Conservation (phyloP, 495 filamentous ascomycete genomes). For the Ascobolus immersus region DNA sequence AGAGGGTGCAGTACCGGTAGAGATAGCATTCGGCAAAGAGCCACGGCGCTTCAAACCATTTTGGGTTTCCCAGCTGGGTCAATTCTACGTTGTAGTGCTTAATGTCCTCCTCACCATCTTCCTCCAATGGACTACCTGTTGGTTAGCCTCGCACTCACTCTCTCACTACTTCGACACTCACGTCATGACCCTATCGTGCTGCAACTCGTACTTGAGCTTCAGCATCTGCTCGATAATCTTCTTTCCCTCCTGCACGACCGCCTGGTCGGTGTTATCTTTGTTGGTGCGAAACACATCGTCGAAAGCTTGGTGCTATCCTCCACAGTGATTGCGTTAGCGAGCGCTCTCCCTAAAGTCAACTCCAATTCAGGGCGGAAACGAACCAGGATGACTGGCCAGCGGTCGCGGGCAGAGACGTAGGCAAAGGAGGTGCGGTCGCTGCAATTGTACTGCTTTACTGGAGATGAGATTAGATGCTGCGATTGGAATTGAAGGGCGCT, state of each 20-base stretch:
- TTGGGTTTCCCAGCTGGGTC: slow-evolving; percentile 41
- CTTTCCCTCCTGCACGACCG: slow-evolving; percentile 58
- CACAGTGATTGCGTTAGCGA: slow-evolving; percentile 1
- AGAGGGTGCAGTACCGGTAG: slow-evolving; percentile 33
- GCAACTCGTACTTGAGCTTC: slow-evolving; percentile 79
- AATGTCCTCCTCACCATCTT: slow-evolving; percentile 60
- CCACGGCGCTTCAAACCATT: slow-evolving; percentile 70
- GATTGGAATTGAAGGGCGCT: slow-evolving; percentile 5
- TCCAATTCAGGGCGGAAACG: slow-evolving; percentile 9
- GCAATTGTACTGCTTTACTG: slow-evolving; percentile 46
- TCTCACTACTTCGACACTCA: slow-evolving; percentile 27
- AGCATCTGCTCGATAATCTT: slow-evolving; percentile 54
- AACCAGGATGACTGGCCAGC: slow-evolving; percentile 88
- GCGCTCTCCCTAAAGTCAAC: background rate
- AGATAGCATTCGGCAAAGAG: slow-evolving; percentile 85
- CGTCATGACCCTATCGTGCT: slow-evolving; percentile 66
- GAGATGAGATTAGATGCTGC: slow-evolving; percentile 1
- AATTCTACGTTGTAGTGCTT: slow-evolving; percentile 67
- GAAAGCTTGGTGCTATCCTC: slow-evolving; percentile 59
- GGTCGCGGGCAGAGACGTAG: slow-evolving; percentile 48
- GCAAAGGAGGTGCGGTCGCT: slow-evolving; percentile 70
- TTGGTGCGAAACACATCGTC: slow-evolving; percentile 73
- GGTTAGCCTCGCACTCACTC: too few species aligned
- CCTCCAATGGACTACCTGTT: slow-evolving; percentile 45
- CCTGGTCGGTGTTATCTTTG: slow-evolving; percentile 29